phyloP scores from a whole-genome alignment of 305 asterid genomes.

The Andrographis paniculata region DNA sequence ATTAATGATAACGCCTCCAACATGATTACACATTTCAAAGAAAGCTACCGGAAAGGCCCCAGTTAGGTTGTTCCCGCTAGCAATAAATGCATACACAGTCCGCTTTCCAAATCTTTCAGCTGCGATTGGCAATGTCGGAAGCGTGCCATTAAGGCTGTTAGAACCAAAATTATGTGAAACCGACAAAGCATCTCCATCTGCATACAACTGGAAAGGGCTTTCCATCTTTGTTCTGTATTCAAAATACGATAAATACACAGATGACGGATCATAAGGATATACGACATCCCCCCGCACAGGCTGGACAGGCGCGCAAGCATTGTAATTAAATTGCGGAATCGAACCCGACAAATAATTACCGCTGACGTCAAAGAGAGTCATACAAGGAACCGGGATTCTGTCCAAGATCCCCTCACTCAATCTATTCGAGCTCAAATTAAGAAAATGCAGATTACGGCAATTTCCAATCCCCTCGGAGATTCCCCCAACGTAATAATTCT shows the following conservation, averaged over 20 bases:
- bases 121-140: slow-evolving; percentile 52
- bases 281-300: slow-evolving; percentile 19
- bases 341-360: slow-evolving; percentile 64
- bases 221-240: slow-evolving; percentile 34
- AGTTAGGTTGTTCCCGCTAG: slow-evolving; percentile 60
- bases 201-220: slow-evolving; percentile 26
- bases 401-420: slow-evolving; percentile 55
- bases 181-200: slow-evolving; percentile 28
- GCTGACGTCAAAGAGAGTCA: slow-evolving; percentile 74
- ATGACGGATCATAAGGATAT: slow-evolving; percentile 34
- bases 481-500: slow-evolving; percentile 49
- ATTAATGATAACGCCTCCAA: slow-evolving; percentile 48
- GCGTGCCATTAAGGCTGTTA: slow-evolving; percentile 54
- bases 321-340: slow-evolving; percentile 49
- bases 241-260: slow-evolving; percentile 50
- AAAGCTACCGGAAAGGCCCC: slow-evolving; percentile 57
- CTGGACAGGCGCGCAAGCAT: slow-evolving; percentile 34
- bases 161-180: slow-evolving; percentile 68
- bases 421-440: slow-evolving; percentile 71
- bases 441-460: slow-evolving; percentile 72
- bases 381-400: slow-evolving; percentile 73
- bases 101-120: slow-evolving; percentile 41
- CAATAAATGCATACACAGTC: slow-evolving; percentile 69
- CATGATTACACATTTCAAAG: slow-evolving; percentile 51
- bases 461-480: slow-evolving; percentile 36